Evolutionary conservation across 352 stramenopile species (phyloP).

Genomic region (Peronospora destructor): DNA sequence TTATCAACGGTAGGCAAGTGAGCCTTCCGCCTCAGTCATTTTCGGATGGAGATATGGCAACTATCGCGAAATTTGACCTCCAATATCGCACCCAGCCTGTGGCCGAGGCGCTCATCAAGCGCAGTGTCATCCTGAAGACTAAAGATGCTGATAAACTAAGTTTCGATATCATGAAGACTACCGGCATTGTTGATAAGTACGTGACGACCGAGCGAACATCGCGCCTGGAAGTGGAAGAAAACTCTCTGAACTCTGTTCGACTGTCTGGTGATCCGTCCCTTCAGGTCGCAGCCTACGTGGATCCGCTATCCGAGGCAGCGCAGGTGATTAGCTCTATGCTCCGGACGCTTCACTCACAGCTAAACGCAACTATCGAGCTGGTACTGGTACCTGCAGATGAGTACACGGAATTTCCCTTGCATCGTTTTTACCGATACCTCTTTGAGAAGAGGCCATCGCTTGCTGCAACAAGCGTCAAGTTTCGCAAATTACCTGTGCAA

Average conservation of each 20-base stretch:
- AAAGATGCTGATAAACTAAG: constrained; percentile 55
- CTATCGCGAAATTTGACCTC: constrained; percentile 61
- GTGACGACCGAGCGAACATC: constrained; percentile 39
- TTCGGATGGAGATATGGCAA: constrained; percentile 51
- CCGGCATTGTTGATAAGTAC: constrained; percentile 74
- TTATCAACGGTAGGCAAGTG: constrained; percentile 66
- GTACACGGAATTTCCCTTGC: constrained; percentile 83
- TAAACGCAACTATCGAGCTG: constrained; percentile 67
- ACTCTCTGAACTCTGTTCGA: constrained; percentile 32
- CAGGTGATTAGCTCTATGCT: constrained; percentile 88
- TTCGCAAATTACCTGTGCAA: constrained; percentile 74
- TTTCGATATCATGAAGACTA: constrained; percentile 67
- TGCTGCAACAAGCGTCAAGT: constrained; percentile 46
- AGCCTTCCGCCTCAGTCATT: constrained; percentile 47
- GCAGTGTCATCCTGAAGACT: constrained; percentile 35
- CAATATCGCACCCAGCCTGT: constrained; percentile 65
- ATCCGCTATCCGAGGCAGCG: constrained; percentile 85
- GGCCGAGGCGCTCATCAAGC: constrained; percentile 64
- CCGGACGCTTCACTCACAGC: constrained; percentile 59
- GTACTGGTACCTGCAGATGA: constrained; percentile 58
- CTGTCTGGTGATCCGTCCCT: constrained; percentile 47
- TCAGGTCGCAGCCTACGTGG: constrained; percentile 73
- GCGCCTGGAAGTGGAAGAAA: constrained; percentile 30
- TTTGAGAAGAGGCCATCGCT: constrained; percentile 54
- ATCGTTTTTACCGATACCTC: constrained; percentile 90